phyloP scores from a whole-genome alignment of 257 asterid genomes.

The Solanum gracilifrons region DNA sequence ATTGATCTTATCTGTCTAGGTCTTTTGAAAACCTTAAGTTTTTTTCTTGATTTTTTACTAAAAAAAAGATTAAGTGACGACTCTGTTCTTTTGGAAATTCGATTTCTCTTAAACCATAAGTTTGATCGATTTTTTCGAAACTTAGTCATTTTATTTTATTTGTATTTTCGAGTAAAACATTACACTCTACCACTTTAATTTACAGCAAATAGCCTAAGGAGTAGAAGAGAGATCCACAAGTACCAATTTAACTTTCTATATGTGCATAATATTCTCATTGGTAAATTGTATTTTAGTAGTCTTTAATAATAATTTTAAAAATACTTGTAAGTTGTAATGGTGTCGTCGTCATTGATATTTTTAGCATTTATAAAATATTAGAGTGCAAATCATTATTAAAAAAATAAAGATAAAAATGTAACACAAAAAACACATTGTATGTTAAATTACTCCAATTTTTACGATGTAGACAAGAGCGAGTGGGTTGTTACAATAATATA shows the following conservation, averaged over 20 bases:
- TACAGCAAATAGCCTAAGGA: background rate
- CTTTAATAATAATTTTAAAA: background rate
- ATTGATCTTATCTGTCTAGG: too few species aligned
- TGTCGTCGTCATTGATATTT: background rate
- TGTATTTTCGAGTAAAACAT: too few species aligned
- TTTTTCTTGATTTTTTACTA: too few species aligned
- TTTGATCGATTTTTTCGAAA: too few species aligned
- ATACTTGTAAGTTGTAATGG: background rate
- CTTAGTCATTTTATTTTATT: too few species aligned
- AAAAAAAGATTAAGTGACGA: too few species aligned
- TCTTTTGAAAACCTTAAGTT: too few species aligned
- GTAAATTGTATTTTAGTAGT: background rate
- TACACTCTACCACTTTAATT: background rate
- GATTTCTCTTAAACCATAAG: too few species aligned
- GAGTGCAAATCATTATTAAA: background rate
- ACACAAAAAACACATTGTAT: background rate
- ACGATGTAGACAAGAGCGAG: background rate
- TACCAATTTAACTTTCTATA: background rate
- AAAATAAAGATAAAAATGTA: too few species aligned
- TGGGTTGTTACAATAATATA: background rate
- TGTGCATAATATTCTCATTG: background rate
- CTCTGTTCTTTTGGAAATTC: too few species aligned
- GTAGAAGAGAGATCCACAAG: background rate
- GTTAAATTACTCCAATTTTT: background rate
- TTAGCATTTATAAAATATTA: background rate